Percentiles rank a stretch among this genome's conserved stretches.
Conservation (phyloP, 2,329 filamentous ascomycete species). For the Ilyonectria destructans region DNA sequence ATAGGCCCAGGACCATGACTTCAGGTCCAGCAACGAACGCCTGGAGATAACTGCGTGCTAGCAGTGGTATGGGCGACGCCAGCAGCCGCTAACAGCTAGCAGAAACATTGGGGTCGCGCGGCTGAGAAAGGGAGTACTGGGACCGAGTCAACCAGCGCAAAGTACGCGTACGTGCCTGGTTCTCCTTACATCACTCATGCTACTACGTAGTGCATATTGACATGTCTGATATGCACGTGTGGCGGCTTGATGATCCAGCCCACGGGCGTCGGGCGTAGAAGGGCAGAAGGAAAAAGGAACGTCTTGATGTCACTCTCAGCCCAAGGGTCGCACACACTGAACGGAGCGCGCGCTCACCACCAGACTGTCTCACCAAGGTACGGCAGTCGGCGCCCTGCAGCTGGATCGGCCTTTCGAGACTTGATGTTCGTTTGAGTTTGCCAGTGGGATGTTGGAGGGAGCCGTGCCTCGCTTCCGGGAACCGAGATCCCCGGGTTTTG, state of each 20-base stretch:
- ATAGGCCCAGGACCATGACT: neutral
- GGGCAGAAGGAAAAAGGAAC: slow-evolving; percentile 1
- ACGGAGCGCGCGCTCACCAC: neutral
- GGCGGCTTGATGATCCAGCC: neutral
- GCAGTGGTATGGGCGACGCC: neutral
- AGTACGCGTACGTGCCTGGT: neutral
- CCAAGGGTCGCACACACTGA: neutral
- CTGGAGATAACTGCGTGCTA: neutral
- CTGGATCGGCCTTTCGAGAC: neutral
- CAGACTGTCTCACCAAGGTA: neutral
- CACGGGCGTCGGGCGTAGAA: neutral
- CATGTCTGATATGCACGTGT: slow-evolving; percentile 1
- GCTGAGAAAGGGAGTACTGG: neutral
- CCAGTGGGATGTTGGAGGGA: neutral
- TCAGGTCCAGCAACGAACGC: neutral
- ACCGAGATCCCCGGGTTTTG: neutral
- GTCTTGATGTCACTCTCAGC: neutral
- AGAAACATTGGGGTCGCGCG: slow-evolving; percentile 3
- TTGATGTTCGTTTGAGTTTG: neutral
- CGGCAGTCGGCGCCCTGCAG: neutral
- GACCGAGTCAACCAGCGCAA: neutral
- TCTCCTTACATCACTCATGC: neutral
- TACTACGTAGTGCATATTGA: too few species aligned
- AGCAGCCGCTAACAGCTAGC: slow-evolving; percentile 2
- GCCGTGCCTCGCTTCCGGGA: neutral